Percentiles rank a stretch among this genome's conserved stretches.
Conservation (phyloP, 805 yeast species). For the Candida pseudofarinosa region DNA sequence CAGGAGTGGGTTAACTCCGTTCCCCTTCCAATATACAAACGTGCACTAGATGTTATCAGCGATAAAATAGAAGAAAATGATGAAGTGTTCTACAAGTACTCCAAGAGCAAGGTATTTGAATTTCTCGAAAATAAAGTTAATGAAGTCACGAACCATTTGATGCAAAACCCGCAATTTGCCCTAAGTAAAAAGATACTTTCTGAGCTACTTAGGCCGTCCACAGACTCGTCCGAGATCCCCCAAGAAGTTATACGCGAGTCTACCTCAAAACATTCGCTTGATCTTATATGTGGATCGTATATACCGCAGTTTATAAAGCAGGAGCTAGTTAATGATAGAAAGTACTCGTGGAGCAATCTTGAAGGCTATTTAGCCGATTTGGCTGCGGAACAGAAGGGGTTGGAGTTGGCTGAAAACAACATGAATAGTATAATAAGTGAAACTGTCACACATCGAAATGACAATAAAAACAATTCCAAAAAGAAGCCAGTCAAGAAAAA, state of each 20-base stretch:
- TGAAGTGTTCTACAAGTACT: conserved; percentile 38
- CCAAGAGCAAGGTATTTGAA: conserved; percentile 30
- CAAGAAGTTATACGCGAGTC: conserved; percentile 34
- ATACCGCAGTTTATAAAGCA: conserved; percentile 26
- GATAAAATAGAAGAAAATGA: conserved; percentile 30
- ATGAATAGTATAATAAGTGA: conserved; percentile 19
- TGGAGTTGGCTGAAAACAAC: conserved; percentile 22
- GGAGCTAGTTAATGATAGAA: conserved; percentile 12
- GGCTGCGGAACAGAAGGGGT: conserved; percentile 16
- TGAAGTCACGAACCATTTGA: conserved; percentile 15
- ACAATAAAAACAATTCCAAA: conserved; percentile 18
- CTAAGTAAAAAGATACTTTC: conserved; percentile 15
- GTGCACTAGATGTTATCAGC: conserved; percentile 23
- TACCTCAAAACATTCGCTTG: conserved; percentile 39
- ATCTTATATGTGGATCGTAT: conserved; percentile 44
- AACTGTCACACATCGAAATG: conserved; percentile 16
- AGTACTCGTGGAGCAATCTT: conserved; percentile 19
- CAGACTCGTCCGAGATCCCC: conserved; percentile 20
- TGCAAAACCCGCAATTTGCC: conserved; percentile 9
- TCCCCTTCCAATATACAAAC: conserved; percentile 18
- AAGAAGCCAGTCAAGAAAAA: conserved; percentile 19
- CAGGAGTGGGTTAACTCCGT: conserved; percentile 23
- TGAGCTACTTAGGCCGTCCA: conserved; percentile 14
- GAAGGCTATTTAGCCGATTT: conserved; percentile 14
- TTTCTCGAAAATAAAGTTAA: conserved; percentile 38